Evolutionary conservation across 148 eudicot species (phyloP).

Genomic region (Chenopodium album): DNA sequence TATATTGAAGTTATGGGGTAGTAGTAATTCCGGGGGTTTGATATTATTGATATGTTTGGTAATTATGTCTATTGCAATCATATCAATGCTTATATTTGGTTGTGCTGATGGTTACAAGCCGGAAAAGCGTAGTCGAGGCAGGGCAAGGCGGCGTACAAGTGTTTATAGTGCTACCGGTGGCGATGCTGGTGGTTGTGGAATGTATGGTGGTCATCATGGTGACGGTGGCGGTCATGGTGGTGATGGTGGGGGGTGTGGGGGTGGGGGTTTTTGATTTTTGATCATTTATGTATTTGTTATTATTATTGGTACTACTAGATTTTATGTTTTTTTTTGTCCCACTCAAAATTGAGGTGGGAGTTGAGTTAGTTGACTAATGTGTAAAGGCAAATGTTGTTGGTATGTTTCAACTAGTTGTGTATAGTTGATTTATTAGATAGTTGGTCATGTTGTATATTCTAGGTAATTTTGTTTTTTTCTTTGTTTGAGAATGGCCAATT

Average conservation of each 20-base stretch:
- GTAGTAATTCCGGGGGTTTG: neutral
- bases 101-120: neutral
- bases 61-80: neutral
- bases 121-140: neutral
- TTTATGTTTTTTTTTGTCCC: no score
- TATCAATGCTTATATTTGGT: conserved; percentile 8
- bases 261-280: neutral
- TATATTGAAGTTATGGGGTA: neutral
- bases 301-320: no score
- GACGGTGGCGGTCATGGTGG: neutral
- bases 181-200: neutral
- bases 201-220: neutral
- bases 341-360: no score
- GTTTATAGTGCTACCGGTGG: neutral
- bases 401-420: no score
- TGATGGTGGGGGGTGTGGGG: neutral
- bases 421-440: no score
- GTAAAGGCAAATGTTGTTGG: no score
- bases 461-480: no score
- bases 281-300: no score
- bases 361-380: no score
- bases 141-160: neutral
- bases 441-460: no score
- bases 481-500: no score
- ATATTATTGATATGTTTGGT: conserved; percentile 4